These are phyloP conservation scores for Saururus chinensis DNA, from an alignment of 164 flowering plant species.

Conservation along the genomic window DNA sequence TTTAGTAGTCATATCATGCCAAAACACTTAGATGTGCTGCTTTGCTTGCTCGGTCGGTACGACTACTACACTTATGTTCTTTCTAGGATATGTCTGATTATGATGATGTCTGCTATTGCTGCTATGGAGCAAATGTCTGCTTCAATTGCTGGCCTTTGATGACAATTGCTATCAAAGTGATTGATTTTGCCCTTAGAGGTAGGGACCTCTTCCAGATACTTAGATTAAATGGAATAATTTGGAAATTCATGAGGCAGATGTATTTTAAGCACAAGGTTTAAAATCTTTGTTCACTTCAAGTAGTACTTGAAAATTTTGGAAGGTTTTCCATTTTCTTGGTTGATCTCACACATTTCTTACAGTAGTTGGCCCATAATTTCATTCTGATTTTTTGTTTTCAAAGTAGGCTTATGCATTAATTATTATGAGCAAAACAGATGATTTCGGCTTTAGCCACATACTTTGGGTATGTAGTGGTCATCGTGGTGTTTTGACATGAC, in stretches of 20 bases:
- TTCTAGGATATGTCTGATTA: conserved; percentile 90
- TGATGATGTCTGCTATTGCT: conserved; percentile 95
- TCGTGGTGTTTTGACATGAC: too few relatives aligned
- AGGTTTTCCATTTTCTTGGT: too few relatives aligned
- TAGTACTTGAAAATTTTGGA: too few relatives aligned
- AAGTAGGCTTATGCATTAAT: background rate
- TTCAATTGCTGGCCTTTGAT: conserved; percentile 92
- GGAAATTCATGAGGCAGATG: background rate
- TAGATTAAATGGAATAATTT: background rate
- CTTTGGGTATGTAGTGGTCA: conserved; percentile 99
- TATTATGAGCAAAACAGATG: conserved; percentile 40
- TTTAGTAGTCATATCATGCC: background rate
- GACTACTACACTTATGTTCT: background rate
- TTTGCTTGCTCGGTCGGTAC: background rate
- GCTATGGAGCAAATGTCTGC: conserved; percentile 96
- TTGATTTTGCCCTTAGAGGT: conserved; percentile 94
- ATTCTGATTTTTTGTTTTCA: too few relatives aligned
- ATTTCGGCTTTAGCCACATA: conserved; percentile 87
- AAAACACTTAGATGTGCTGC: background rate
- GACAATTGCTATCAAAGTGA: conserved; percentile 91
- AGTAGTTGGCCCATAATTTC: background rate
- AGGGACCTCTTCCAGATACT: background rate
- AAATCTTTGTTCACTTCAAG: too few relatives aligned
- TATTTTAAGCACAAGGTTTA: too few relatives aligned
- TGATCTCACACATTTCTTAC: too few relatives aligned